phyloP scores from a whole-genome alignment of 2,329 filamentous ascomycete species.

The Arthrobotrys sphaeroides region DNA sequence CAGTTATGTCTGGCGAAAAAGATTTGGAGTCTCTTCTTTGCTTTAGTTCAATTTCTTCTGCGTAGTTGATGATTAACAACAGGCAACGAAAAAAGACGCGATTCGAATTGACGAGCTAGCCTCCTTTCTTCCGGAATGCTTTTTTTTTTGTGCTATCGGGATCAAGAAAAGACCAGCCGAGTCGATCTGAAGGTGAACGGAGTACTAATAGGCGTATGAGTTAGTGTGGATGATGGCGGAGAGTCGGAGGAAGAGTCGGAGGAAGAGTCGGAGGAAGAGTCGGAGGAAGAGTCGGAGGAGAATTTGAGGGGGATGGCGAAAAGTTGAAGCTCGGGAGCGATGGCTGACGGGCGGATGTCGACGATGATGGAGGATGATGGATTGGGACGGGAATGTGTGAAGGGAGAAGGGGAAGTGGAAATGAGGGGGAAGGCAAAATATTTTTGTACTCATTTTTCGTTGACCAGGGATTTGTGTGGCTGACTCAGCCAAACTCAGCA shows the following conservation, averaged over 20 bases:
- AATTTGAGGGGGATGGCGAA: background rate
- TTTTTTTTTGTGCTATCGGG: too few species aligned
- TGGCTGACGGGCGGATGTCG: too few species aligned
- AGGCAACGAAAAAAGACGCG: conserved; percentile 53
- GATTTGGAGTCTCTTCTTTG: conserved; percentile 8
- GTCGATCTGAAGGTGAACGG: background rate
- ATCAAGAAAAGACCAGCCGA: conserved; percentile 4
- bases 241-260: background rate
- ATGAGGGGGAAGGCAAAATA: conserved; percentile 40
- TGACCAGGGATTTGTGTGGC: conserved; percentile 10
- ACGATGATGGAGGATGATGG: background rate
- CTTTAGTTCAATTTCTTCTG: conserved; percentile 49
- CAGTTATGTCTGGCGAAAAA: conserved; percentile 32
- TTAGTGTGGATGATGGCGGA: background rate
- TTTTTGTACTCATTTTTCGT: conserved; percentile 41
- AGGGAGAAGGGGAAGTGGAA: conserved; percentile 21
- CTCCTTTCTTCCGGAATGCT: conserved; percentile 38
- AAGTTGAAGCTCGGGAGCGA: too few species aligned
- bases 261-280: background rate
- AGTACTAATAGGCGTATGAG: background rate
- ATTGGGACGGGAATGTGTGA: conserved; percentile 13
- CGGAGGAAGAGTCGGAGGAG: background rate
- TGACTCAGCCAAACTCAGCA: conserved; percentile 34
- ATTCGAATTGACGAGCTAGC: conserved; percentile 46
- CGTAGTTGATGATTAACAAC: conserved; percentile 48